Percentiles rank a stretch among this genome's conserved stretches.
Conservation (phyloP, 148 eudicot genomes). For the Arctostaphylos glauca region DNA sequence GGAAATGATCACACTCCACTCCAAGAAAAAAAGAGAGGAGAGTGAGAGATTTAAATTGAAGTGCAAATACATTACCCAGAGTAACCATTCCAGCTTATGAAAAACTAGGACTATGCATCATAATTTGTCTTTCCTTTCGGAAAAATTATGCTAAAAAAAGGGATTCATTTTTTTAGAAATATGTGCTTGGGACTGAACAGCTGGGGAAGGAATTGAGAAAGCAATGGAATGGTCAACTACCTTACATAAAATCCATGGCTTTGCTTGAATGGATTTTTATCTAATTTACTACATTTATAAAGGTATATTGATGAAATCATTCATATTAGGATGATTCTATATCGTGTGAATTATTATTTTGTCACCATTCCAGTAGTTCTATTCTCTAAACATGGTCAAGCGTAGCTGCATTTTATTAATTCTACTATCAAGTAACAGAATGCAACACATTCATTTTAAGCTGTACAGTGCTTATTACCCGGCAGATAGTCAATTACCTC, state of each 20-base stretch:
- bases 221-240: neutral
- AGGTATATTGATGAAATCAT: neutral
- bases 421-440: neutral
- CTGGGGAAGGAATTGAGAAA: neutral
- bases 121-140: too few relatives aligned
- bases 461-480: neutral
- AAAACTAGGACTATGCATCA: too few relatives aligned
- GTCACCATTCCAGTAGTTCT: neutral
- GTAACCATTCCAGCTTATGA: too few relatives aligned
- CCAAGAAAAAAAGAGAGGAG: too few relatives aligned
- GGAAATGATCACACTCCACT: too few relatives aligned
- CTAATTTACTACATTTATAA: neutral
- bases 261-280: neutral
- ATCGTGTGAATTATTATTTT: neutral
- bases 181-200: too few relatives aligned
- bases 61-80: too few relatives aligned
- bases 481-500: neutral
- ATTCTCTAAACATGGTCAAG: neutral
- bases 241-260: neutral
- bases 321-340: neutral
- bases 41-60: too few relatives aligned
- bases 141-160: too few relatives aligned
- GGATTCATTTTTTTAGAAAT: too few relatives aligned
- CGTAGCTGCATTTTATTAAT: neutral
- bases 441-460: neutral